phyloP scores from a whole-genome alignment of 139 green algal genomes.

The Haematococcus lacustris region DNA sequence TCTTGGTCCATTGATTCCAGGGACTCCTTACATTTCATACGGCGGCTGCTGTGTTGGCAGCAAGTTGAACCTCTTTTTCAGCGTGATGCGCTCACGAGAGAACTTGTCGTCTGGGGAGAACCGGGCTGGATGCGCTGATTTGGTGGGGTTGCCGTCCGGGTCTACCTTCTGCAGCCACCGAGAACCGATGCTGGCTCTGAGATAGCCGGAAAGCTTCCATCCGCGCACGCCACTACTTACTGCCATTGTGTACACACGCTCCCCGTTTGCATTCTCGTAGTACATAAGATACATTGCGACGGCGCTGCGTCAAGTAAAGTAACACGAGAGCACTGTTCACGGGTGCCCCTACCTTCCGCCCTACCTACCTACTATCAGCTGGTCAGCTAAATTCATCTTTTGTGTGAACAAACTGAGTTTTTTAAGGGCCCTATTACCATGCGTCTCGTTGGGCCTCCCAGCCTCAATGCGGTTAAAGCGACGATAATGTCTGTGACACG shows the following conservation, averaged over 20 bases:
- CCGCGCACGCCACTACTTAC: slow-evolving; percentile 43
- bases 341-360: too few species aligned
- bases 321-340: too few species aligned
- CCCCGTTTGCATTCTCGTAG: slow-evolving; percentile 79
- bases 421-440: too few species aligned
- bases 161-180: slow-evolving; percentile 59
- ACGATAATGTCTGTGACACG: too few species aligned
- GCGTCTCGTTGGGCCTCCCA: too few species aligned
- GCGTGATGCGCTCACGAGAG: slow-evolving; percentile 81
- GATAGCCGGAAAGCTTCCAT: neutral
- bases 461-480: too few species aligned
- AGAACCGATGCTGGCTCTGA: neutral
- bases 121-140: slow-evolving; percentile 81
- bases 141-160: slow-evolving; percentile 74
- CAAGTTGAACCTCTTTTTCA: slow-evolving; percentile 90
- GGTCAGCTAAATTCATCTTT: too few species aligned
- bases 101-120: slow-evolving; percentile 99
- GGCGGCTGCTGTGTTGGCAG: slow-evolving; percentile 80
- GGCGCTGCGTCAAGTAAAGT: too few species aligned
- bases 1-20: too few species aligned
- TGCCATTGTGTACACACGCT: slow-evolving; percentile 91
- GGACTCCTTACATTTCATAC: slow-evolving; percentile 25
- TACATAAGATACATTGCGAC: slow-evolving; percentile 99
- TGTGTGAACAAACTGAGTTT: too few species aligned
- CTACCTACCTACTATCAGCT: too few species aligned